Evolutionary conservation across 805 yeast species (phyloP).

Genomic region (Brettanomyces sp.): DNA sequence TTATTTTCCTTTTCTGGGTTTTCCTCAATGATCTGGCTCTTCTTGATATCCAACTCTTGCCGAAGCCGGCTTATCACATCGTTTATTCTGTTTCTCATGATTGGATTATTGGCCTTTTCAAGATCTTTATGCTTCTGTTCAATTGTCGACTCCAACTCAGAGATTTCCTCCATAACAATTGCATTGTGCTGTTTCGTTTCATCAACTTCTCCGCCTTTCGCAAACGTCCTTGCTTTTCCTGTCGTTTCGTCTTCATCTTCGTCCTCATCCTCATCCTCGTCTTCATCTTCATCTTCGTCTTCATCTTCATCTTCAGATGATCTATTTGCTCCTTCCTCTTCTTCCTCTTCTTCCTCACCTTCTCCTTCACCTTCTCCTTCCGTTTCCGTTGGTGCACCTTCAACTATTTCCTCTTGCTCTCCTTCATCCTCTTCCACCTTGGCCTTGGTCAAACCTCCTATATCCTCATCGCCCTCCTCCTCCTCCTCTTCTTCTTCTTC

Average conservation of each 20-base stretch:
- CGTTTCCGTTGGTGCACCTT: slow-evolving; percentile 1
- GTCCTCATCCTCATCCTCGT: slow-evolving; percentile 36
- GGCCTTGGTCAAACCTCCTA: slow-evolving; percentile 13
- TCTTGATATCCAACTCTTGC: slow-evolving; percentile 75
- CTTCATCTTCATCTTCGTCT: slow-evolving; percentile 24
- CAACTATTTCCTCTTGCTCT: slow-evolving; percentile 18
- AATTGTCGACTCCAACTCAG: slow-evolving; percentile 71
- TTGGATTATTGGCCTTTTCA: slow-evolving; percentile 68
- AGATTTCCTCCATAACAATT: slow-evolving; percentile 74
- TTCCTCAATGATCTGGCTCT: slow-evolving; percentile 42
- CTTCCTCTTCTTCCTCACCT: slow-evolving; percentile 31
- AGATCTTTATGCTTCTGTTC: slow-evolving; percentile 66
- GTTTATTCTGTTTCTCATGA: slow-evolving; percentile 77
- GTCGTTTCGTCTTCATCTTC: slow-evolving; percentile 37
- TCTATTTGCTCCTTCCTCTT: slow-evolving; percentile 28
- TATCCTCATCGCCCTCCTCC: too few relatives aligned
- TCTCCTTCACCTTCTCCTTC: slow-evolving; percentile 5
- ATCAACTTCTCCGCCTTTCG: slow-evolving; percentile 30
- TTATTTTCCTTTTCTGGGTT: slow-evolving; percentile 13
- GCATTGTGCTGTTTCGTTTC: slow-evolving; percentile 56
- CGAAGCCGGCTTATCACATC: slow-evolving; percentile 72
- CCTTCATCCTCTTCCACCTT: slow-evolving; percentile 26
- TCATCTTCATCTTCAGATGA: slow-evolving; percentile 26
- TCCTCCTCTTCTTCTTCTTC: slow-evolving; percentile 16
- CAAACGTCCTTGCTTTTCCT: slow-evolving; percentile 25